Base-by-base conservation (phyloP, 306 rosid species). In the Erythrophleum fordii region DNA sequence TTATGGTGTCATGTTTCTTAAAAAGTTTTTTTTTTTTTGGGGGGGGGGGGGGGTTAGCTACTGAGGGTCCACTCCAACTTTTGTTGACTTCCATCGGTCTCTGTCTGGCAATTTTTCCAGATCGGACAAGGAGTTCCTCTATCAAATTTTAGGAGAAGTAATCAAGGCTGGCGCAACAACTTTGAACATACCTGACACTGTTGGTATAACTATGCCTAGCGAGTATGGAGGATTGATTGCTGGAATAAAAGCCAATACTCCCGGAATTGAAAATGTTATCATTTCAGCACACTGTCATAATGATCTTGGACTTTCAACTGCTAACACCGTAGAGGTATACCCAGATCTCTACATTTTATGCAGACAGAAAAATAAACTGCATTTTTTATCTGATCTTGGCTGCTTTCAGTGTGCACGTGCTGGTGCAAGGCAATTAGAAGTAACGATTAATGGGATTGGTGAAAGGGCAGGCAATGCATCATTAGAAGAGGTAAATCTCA, bases 401-500 rank as follows among this genome's bases (percentile, higher is more conserved):
- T 86, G 46, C 73, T 73, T 83, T 77, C 92, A 96, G 99, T 98
- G 99, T 83, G 99, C 97, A 60, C 86, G 86, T 34, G 88, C 90
- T 17, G 99, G 99, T 84, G 99, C 99, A 46, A 90, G 99, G 82
- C 99, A 96, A 72, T 49, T 96, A 85, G 99, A 96, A 86, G 99
- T 96, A 68, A 96, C 99, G 6, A 87, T 96, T 73, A 96, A 96
- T 80, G 99, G 99, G 81, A 96, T 96, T 56, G 99, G 99, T 80
- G 99, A 96, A 89, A 90, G 99, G 88, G 99, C 99, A 59, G 99
- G 99, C 69, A 96, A 96, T 86, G 99, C 99, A 80, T 92, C 99
- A 0, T 67, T 96, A 28, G 99, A 96, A 86, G 99, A 96, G 97
- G 99, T 88, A 56, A 86, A 78, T 82, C 0, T 41, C 13, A 11